Conservation (phyloP, 352 stramenopile genomes). For the Pythium apleroticum region DNA sequence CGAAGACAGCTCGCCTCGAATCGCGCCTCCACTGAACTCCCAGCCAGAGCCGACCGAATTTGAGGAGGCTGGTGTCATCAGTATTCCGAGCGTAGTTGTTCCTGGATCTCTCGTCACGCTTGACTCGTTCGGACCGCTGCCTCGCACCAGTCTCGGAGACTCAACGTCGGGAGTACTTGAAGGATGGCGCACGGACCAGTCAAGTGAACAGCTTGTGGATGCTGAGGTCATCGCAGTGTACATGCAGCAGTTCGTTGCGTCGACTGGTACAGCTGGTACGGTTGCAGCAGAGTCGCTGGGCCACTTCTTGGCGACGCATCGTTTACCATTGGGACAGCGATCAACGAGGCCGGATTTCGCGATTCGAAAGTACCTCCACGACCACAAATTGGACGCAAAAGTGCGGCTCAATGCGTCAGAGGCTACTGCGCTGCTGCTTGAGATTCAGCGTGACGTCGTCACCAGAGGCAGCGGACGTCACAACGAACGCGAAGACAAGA, state of each 20-base stretch:
- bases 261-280: conserved; percentile 34
- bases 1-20: conserved; percentile 12
- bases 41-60: not conserved
- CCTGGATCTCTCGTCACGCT: conserved; percentile 9
- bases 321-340: conserved; percentile 32
- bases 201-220: conserved; percentile 24
- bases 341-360: conserved; percentile 21
- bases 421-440: conserved; percentile 9
- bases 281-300: conserved; percentile 41
- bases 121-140: conserved; percentile 21
- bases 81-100: conserved; percentile 28
- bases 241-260: conserved; percentile 42
- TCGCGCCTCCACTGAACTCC: not conserved
- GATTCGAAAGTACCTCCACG: conserved; percentile 21
- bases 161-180: conserved; percentile 11
- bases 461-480: not conserved
- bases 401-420: conserved; percentile 14
- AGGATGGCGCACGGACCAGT: conserved; percentile 22
- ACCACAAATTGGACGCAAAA: conserved; percentile 21
- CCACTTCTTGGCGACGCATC: conserved; percentile 40
- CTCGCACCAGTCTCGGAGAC: conserved; percentile 15
- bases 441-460: conserved; percentile 13
- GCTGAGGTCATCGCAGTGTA: conserved; percentile 36
- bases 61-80: conserved; percentile 25
- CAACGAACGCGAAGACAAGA: not conserved